Evolutionary conservation across 441 rosid species (phyloP).

Genomic region (Corymbia calophylla): DNA sequence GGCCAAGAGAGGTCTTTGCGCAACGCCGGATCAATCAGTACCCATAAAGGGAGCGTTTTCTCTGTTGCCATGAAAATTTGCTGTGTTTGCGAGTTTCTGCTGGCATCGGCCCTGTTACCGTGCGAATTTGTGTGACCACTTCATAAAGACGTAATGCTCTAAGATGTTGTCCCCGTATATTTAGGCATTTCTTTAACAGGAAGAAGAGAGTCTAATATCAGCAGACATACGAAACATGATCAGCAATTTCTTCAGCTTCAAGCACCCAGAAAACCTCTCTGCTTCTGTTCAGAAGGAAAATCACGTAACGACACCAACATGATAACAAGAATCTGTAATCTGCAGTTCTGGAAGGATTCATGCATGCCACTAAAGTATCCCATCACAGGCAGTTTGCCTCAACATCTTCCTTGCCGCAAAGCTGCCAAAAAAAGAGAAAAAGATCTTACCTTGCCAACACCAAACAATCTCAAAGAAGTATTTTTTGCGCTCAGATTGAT

Average conservation of each 20-base stretch:
- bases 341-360: background rate
- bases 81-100: background rate
- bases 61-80: background rate
- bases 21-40: background rate
- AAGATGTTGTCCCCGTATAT: background rate
- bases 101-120: background rate
- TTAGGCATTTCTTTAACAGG: background rate
- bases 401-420: background rate
- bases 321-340: background rate
- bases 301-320: background rate
- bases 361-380: background rate
- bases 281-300: background rate
- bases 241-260: background rate
- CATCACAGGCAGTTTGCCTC: background rate
- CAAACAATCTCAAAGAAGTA: background rate
- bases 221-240: background rate
- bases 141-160: background rate
- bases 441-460: background rate
- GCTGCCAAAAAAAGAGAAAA: background rate
- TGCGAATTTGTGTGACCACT: background rate
- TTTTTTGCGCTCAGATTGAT: background rate
- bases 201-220: background rate
- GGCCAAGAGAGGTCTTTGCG: background rate
- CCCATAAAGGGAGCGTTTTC: background rate
- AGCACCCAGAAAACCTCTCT: background rate